Evolutionary conservation across 306 rosid species (phyloP).

Genomic region (Comarum palustre): DNA sequence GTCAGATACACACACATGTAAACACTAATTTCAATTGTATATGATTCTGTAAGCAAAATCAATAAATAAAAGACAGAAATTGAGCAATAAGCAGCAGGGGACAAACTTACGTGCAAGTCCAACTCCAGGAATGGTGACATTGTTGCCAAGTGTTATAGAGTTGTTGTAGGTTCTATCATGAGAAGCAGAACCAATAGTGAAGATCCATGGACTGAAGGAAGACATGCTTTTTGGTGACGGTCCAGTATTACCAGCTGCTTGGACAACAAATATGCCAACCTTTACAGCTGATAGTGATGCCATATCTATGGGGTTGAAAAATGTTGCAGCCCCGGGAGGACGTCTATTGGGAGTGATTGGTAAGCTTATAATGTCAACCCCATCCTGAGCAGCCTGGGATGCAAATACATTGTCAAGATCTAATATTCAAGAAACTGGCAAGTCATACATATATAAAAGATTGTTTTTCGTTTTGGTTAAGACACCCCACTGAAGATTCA

Average conservation of each 20-base stretch:
- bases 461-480: not conserved
- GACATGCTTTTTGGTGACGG: slow-evolving; percentile 92
- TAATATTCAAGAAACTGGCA: not conserved
- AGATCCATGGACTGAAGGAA: slow-evolving; percentile 98
- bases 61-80: not conserved
- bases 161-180: slow-evolving; percentile 81
- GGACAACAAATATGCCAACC: slow-evolving; percentile 91
- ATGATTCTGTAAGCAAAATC: not conserved
- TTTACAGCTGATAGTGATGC: slow-evolving; percentile 86
- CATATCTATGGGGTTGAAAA: slow-evolving; percentile 97
- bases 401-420: slow-evolving; percentile 5
- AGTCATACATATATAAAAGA: slow-evolving; percentile 11
- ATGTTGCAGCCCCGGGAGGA: slow-evolving; percentile 94
- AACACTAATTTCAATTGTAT: too few species aligned
- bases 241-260: slow-evolving; percentile 98
- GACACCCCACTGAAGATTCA: not conserved
- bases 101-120: slow-evolving; percentile 84
- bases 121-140: slow-evolving; percentile 66
- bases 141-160: slow-evolving; percentile 84
- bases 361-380: slow-evolving; percentile 83
- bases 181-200: slow-evolving; percentile 84
- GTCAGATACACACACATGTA: too few species aligned
- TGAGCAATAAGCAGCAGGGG: slow-evolving; percentile 18
- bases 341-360: slow-evolving; percentile 95
- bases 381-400: slow-evolving; percentile 91